Conservation (phyloP, 139 green algal species). For the Eudorina sp. region DNA sequence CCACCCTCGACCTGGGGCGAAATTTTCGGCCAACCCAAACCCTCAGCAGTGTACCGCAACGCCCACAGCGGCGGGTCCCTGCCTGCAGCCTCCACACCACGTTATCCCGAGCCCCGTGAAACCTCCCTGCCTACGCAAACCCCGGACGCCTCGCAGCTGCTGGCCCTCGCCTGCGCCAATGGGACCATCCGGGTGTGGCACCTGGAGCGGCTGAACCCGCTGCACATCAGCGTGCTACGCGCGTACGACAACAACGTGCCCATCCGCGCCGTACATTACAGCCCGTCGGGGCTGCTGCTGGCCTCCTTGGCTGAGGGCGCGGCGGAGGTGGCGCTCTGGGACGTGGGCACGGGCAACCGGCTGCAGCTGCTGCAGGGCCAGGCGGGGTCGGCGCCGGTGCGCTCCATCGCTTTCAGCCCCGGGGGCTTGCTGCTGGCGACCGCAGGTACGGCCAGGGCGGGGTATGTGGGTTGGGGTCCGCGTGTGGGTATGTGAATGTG, state of each 20-base stretch:
- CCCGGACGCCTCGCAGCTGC: constrained; percentile 2
- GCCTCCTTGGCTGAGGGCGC: constrained; percentile 4
- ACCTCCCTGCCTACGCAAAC: too few species aligned
- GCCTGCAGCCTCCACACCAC: too few species aligned
- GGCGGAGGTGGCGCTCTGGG: constrained; percentile 29
- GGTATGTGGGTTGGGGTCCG: not conserved
- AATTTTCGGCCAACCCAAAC: too few species aligned
- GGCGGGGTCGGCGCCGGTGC: not conserved
- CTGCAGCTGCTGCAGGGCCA: not conserved
- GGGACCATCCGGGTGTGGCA: constrained; percentile 24
- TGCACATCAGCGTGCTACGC: constrained; percentile 23
- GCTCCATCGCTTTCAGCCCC: constrained; percentile 19
- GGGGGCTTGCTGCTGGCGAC: constrained; percentile 29
- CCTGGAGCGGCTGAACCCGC: not conserved
- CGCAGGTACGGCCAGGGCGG: not conserved
- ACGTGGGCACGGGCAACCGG: constrained; percentile 9
- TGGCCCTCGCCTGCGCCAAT: constrained; percentile 38
- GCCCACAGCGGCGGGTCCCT: too few species aligned
- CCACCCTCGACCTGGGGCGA: too few species aligned
- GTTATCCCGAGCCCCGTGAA: too few species aligned
- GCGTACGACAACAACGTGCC: not conserved
- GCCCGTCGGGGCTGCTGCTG: constrained; percentile 35
- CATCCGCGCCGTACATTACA: constrained; percentile 3
- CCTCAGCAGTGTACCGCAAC: too few species aligned
- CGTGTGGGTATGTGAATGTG: too few species aligned